phyloP scores from a whole-genome alignment of 768 basidiomycete species.

The Rhizopogon salebrosus region DNA sequence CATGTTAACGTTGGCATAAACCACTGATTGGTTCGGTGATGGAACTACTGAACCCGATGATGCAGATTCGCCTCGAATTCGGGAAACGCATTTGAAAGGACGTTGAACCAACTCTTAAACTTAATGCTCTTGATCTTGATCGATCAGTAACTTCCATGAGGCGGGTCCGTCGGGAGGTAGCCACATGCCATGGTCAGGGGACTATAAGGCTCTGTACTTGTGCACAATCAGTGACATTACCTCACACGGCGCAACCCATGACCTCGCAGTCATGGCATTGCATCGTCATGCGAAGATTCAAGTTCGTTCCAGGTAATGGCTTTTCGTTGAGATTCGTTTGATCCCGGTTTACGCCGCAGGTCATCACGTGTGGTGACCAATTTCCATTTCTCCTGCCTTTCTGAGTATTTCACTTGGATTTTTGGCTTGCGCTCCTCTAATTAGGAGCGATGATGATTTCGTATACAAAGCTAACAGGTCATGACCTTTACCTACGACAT shows the following conservation, averaged over 20 bases:
- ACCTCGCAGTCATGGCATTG: too few relatives aligned
- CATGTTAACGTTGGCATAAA: not conserved
- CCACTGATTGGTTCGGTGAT: not conserved
- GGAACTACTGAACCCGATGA: not conserved
- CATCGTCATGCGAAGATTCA: not conserved
- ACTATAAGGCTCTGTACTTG: too few relatives aligned
- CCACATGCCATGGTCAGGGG: too few relatives aligned
- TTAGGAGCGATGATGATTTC: slow-evolving; percentile 17
- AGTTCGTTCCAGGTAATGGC: not conserved
- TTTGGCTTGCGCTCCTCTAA: slow-evolving; percentile 9
- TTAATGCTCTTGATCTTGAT: not conserved
- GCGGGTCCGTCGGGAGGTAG: too few relatives aligned
- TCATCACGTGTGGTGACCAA: slow-evolving; percentile 20
- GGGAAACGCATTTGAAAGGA: not conserved
- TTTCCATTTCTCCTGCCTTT: slow-evolving; percentile 15
- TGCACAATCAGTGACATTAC: too few relatives aligned
- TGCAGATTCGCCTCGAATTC: not conserved
- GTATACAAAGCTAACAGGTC: slow-evolving; percentile 14
- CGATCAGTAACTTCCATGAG: not conserved
- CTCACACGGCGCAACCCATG: too few relatives aligned
- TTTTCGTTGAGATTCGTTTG: not conserved
- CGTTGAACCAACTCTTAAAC: not conserved
- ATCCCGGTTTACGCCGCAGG: slow-evolving; percentile 12
- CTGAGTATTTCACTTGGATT: slow-evolving; percentile 15
- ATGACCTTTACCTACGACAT: not conserved